Percentiles rank a stretch among this genome's conserved stretches.
phyloP scores from a whole-genome alignment of 495 filamentous ascomycete species.

The Podospora pseudoanserina region DNA sequence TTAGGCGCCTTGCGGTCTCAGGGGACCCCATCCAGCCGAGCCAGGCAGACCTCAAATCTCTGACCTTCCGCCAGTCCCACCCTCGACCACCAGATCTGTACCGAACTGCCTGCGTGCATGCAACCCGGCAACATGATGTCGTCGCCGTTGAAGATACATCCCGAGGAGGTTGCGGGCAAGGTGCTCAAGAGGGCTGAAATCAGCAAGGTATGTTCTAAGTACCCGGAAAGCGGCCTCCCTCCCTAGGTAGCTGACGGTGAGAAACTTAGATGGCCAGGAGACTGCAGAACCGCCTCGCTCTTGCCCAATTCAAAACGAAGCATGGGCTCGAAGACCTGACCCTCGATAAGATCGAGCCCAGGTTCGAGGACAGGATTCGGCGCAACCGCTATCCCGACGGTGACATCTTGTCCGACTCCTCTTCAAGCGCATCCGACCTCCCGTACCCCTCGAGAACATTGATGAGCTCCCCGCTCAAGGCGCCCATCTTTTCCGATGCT shows the following conservation, averaged over 20 bases:
- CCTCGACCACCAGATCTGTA: slow-evolving; percentile 22
- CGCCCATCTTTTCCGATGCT: slow-evolving; percentile 66
- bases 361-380: slow-evolving; percentile 67
- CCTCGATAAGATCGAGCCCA: slow-evolving; percentile 69
- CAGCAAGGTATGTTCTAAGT: slow-evolving; percentile 62
- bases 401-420: slow-evolving; percentile 72
- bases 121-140: slow-evolving; percentile 44
- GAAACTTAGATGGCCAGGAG: slow-evolving; percentile 75
- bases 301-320: slow-evolving; percentile 94
- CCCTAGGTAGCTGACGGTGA: slow-evolving; percentile 11
- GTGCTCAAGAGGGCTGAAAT: slow-evolving; percentile 73
- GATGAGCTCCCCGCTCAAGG: slow-evolving; percentile 63
- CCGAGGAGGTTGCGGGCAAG: slow-evolving; percentile 64
- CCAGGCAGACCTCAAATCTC: slow-evolving; percentile 26
- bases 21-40: slow-evolving; percentile 30
- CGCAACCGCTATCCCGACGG: slow-evolving; percentile 60
- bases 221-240: slow-evolving; percentile 11
- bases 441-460: slow-evolving; percentile 50
- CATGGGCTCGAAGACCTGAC: slow-evolving; percentile 80
- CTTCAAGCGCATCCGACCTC: slow-evolving; percentile 64
- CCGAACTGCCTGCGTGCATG: slow-evolving; percentile 16
- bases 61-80: slow-evolving; percentile 17
- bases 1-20: slow-evolving; percentile 16
- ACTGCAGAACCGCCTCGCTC: slow-evolving; percentile 85
- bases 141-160: slow-evolving; percentile 55